phyloP scores from a whole-genome alignment of 306 rosid genomes.

The Ormosia semicastrata region DNA sequence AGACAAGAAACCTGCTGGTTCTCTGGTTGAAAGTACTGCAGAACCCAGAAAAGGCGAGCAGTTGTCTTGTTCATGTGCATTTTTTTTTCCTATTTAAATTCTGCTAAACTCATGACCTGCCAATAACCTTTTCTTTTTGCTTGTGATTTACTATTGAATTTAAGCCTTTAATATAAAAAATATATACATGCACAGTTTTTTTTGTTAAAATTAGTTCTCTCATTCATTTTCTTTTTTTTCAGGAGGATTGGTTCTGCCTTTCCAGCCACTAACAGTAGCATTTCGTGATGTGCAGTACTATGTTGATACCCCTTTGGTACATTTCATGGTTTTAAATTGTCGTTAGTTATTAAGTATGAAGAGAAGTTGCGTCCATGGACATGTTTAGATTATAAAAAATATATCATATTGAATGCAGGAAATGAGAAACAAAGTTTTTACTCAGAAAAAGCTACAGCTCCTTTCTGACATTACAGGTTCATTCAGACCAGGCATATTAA shows the following conservation, averaged over 20 bases:
- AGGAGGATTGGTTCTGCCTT: slow-evolving; percentile 48
- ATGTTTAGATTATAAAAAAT: not conserved
- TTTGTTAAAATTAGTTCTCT: not conserved
- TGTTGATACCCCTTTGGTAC: slow-evolving; percentile 41
- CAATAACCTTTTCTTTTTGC: not conserved
- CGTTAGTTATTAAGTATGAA: not conserved
- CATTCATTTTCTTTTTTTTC: not conserved
- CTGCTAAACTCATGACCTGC: not conserved
- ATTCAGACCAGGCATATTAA: slow-evolving; percentile 59
- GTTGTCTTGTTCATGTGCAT: not conserved
- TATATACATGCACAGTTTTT: not conserved
- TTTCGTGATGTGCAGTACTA: slow-evolving; percentile 42
- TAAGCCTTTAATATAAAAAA: not conserved
- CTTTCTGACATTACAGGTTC: slow-evolving; percentile 60
- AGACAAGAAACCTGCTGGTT: not conserved
- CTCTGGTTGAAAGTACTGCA: not conserved
- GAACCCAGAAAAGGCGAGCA: slow-evolving; percentile 25
- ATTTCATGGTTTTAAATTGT: not conserved
- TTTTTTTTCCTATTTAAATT: not conserved
- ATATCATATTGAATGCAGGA: slow-evolving; percentile 44
- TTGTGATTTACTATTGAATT: not conserved
- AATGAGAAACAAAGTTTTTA: slow-evolving; percentile 56
- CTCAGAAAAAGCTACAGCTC: slow-evolving; percentile 56
- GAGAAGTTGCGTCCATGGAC: not conserved
- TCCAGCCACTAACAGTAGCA: slow-evolving; percentile 37